Evolutionary conservation across 208 protist species (phyloP).

Genomic region (Entamoeba histolytica): DNA sequence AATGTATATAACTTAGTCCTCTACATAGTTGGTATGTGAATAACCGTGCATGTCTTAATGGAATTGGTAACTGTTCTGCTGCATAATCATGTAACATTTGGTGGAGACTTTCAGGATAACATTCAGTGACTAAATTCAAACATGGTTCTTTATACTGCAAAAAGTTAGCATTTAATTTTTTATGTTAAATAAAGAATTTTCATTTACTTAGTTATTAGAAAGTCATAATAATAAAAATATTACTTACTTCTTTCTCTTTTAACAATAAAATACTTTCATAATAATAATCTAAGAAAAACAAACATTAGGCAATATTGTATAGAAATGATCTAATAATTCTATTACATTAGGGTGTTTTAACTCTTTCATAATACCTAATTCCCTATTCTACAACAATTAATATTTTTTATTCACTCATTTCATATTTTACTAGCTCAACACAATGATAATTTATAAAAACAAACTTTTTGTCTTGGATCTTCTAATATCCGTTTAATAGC

Average conservation of each 20-base stretch:
- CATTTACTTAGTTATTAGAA: too few relatives aligned
- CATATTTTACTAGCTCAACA: too few relatives aligned
- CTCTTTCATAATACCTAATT: neutral
- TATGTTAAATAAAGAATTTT: too few relatives aligned
- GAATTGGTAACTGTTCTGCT: neutral
- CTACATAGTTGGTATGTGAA: constrained; percentile 46
- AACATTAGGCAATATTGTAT: neutral
- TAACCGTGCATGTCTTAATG: neutral
- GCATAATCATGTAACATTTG: neutral
- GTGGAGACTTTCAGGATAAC: neutral
- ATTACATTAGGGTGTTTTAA: neutral
- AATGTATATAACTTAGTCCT: constrained; percentile 36
- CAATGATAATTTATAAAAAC: too few relatives aligned
- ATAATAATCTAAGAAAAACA: neutral
- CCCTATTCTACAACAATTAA: neutral
- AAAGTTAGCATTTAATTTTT: too few relatives aligned
- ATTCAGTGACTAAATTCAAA: neutral
- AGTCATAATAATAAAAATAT: too few relatives aligned
- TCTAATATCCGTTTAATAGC: neutral
- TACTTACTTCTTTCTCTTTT: too few relatives aligned
- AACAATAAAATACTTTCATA: neutral
- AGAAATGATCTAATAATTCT: neutral
- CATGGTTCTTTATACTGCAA: neutral
- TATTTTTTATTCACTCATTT: too few relatives aligned
- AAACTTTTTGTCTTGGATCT: neutral